Evolutionary conservation across 116 monocot genomes (phyloP).

Genomic region (Iris pallida): DNA sequence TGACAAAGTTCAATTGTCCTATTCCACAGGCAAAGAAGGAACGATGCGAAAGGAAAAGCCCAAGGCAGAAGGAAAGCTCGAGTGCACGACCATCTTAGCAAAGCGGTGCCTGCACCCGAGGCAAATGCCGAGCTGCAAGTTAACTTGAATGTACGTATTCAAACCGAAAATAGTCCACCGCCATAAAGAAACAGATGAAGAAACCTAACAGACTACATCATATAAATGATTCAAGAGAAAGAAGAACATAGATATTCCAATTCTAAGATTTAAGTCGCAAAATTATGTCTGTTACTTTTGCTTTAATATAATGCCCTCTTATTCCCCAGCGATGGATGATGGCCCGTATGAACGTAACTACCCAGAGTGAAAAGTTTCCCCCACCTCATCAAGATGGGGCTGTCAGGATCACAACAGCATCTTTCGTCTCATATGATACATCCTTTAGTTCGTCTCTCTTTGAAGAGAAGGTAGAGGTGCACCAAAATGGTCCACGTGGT

Average conservation of each 20-base stretch:
- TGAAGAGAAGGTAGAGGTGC: conserved; percentile 11
- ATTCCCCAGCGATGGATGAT: conserved; percentile 37
- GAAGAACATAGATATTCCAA: not conserved
- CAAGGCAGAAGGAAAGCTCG: conserved; percentile 24
- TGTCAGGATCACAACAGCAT: conserved; percentile 25
- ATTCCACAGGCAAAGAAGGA: conserved; percentile 31
- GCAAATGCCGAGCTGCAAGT: conserved; percentile 77
- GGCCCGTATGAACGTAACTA: conserved; percentile 26
- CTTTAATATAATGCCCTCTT: not conserved
- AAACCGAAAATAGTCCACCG: too few species aligned
- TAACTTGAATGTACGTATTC: conserved; percentile 62
- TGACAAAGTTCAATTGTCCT: not conserved
- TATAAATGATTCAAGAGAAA: not conserved
- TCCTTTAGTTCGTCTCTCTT: conserved; percentile 52
- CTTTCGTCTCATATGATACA: conserved; percentile 31
- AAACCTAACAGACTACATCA: not conserved
- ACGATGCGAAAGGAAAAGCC: conserved; percentile 21
- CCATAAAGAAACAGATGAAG: not conserved
- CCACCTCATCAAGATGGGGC: conserved; percentile 82
- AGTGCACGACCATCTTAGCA: conserved; percentile 18
- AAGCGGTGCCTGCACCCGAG: conserved; percentile 64
- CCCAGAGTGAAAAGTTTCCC: conserved; percentile 81
- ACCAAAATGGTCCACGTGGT: not conserved
- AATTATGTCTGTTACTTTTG: not conserved
- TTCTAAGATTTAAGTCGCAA: not conserved